Conservation (phyloP, 2,329 filamentous ascomycete genomes). For the Ophiostoma ulmi region DNA sequence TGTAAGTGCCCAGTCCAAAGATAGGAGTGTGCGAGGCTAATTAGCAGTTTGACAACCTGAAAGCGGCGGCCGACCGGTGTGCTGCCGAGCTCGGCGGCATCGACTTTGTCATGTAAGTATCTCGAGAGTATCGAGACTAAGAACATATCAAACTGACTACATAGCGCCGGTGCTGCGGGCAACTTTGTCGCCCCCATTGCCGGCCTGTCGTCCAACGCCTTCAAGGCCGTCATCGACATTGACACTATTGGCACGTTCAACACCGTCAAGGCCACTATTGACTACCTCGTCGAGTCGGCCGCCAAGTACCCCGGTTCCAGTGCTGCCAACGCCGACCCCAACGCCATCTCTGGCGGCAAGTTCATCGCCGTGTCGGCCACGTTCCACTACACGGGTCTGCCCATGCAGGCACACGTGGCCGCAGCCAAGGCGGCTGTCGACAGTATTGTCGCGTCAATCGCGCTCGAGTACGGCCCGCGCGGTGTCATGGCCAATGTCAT, state of each 20-base stretch:
- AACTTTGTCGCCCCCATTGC: constrained; percentile 89
- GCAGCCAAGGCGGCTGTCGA: constrained; percentile 91
- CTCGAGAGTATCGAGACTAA: background rate
- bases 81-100: constrained; percentile 78
- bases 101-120: constrained; percentile 82
- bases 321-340: constrained; percentile 41
- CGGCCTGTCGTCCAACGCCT: constrained; percentile 78
- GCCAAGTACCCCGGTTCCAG: constrained; percentile 43
- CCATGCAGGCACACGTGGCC: constrained; percentile 82
- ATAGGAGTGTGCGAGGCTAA: background rate
- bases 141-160: background rate
- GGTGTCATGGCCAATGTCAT: constrained; percentile 87
- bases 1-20: constrained; percentile 16
- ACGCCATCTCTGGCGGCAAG: constrained; percentile 58
- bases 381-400: constrained; percentile 82
- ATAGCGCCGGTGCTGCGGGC: constrained; percentile 83
- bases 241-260: constrained; percentile 92
- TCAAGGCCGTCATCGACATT: constrained; percentile 94
- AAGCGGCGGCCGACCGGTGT: constrained; percentile 71
- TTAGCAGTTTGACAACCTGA: constrained; percentile 54
- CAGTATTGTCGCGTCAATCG: constrained; percentile 70
- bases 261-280: constrained; percentile 85
- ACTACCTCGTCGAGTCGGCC: constrained; percentile 73
- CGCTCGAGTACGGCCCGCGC: constrained; percentile 83
- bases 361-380: constrained; percentile 88